Percentiles rank a stretch among this genome's conserved stretches.
These are phyloP conservation scores for Fragaria vesca DNA, from an alignment of 306 rosid species.

Conservation along the genomic window DNA sequence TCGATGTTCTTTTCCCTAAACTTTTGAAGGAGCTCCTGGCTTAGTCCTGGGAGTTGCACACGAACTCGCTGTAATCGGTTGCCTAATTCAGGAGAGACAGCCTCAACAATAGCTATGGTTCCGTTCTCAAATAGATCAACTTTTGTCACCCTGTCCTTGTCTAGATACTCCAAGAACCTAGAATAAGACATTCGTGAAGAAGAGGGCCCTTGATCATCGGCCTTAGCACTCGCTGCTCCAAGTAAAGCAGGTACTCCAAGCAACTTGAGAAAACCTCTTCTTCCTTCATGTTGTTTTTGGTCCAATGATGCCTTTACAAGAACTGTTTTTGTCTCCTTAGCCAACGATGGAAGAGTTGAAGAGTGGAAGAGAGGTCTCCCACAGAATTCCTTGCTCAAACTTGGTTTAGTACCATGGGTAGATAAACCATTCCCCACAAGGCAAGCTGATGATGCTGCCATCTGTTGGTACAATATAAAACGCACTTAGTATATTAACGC, in stretches of 20 bases:
- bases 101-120: slow-evolving; percentile 87
- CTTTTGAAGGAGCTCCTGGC: slow-evolving; percentile 95
- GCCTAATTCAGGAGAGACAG: slow-evolving; percentile 88
- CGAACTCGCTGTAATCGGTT: slow-evolving; percentile 89
- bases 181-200: slow-evolving; percentile 97
- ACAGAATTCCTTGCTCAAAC: slow-evolving; percentile 47
- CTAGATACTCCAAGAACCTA: slow-evolving; percentile 88
- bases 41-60: slow-evolving; percentile 94
- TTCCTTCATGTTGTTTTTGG: slow-evolving; percentile 55
- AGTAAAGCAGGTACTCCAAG: slow-evolving; percentile 64
- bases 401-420: slow-evolving; percentile 44
- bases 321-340: slow-evolving; percentile 37
- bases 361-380: slow-evolving; percentile 47
- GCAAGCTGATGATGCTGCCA: slow-evolving; percentile 85
- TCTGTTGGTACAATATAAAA: slow-evolving; percentile 25
- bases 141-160: slow-evolving; percentile 84
- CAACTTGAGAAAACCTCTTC: slow-evolving; percentile 82
- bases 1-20: slow-evolving; percentile 94
- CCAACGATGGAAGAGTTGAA: slow-evolving; percentile 41
- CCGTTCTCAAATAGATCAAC: slow-evolving; percentile 93
- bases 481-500: not conserved
- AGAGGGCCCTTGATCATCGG: slow-evolving; percentile 92
- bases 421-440: slow-evolving; percentile 71
- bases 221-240: slow-evolving; percentile 64
- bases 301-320: slow-evolving; percentile 57